Conservation (phyloP, 768 basidiomycete genomes). For the Tylopilus sp. region DNA sequence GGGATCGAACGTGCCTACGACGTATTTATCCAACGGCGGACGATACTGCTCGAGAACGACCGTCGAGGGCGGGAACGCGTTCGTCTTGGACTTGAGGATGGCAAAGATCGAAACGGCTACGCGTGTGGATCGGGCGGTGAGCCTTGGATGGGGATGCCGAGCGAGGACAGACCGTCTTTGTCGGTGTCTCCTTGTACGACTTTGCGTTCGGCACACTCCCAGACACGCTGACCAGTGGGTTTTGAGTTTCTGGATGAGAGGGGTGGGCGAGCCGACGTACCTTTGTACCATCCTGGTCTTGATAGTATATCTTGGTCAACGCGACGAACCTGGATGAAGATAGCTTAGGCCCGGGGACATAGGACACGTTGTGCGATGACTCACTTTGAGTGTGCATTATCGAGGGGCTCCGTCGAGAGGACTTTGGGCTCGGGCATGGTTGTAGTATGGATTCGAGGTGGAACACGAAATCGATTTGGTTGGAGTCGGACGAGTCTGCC, state of each 20-base stretch:
- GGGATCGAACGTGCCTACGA: constrained; percentile 52
- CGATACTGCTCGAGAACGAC: constrained; percentile 91
- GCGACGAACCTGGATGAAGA: constrained; percentile 69
- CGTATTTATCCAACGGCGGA: constrained; percentile 74
- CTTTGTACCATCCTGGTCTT: constrained; percentile 73
- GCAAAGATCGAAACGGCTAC: constrained; percentile 84
- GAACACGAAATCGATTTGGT: background rate
- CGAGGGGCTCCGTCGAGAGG: constrained; percentile 48
- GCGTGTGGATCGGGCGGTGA: background rate
- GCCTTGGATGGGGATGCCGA: no score
- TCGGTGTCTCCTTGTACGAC: constrained; percentile 76
- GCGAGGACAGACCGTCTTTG: constrained; percentile 61
- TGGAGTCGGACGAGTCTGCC: constrained; percentile 3
- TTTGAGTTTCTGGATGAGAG: background rate
- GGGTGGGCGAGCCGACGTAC: constrained; percentile 34
- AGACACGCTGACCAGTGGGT: constrained; percentile 54
- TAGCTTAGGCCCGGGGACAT: no score
- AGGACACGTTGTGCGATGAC: constrained; percentile 14
- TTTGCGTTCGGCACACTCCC: constrained; percentile 87
- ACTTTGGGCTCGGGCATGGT: constrained; percentile 46
- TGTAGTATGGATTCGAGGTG: background rate
- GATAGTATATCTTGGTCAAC: constrained; percentile 76
- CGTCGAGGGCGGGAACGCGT: constrained; percentile 70
- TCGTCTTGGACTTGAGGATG: constrained; percentile 69
- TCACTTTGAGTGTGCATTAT: constrained; percentile 57